A percentile compares a stretch with the other conserved stretches of the same genome.
phyloP scores from a whole-genome alignment of 352 stramenopile species.

The Globisporangium sylvaticum region DNA sequence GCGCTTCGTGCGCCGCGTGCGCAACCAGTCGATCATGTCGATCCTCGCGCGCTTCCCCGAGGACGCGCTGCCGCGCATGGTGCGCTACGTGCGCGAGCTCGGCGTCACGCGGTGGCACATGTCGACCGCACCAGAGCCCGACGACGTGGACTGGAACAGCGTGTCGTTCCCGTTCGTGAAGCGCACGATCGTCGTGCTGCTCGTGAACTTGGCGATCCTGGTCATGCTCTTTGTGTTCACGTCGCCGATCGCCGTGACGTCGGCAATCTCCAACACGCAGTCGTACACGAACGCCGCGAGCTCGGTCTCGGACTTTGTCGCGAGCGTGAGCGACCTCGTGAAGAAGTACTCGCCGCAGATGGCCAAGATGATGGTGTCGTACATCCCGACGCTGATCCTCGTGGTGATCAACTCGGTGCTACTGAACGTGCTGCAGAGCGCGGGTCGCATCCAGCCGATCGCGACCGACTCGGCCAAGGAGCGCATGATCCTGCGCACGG shows the following conservation, averaged over 20 bases:
- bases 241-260: constrained; percentile 80
- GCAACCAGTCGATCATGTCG: constrained; percentile 70
- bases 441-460: constrained; percentile 79
- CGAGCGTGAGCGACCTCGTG: constrained; percentile 49
- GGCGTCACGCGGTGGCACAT: constrained; percentile 77
- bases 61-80: constrained; percentile 44
- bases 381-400: constrained; percentile 81
- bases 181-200: constrained; percentile 58
- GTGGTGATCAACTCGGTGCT: constrained; percentile 86
- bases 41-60: constrained; percentile 75
- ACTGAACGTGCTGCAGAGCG: constrained; percentile 79
- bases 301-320: constrained; percentile 67
- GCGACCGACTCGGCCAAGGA: constrained; percentile 84
- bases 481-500: constrained; percentile 73
- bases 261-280: constrained; percentile 66
- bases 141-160: constrained; percentile 85
- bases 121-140: constrained; percentile 65
- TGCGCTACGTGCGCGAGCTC: constrained; percentile 77
- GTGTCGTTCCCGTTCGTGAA: constrained; percentile 82
- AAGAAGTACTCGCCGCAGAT: constrained; percentile 69
- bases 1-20: constrained; percentile 70
- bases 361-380: constrained; percentile 73
- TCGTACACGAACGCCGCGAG: constrained; percentile 60
- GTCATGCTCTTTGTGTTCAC: constrained; percentile 77
- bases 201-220: constrained; percentile 78